Evolutionary conservation across 164 flowering plant genomes (phyloP).

Genomic region (Magnolia sinica): DNA sequence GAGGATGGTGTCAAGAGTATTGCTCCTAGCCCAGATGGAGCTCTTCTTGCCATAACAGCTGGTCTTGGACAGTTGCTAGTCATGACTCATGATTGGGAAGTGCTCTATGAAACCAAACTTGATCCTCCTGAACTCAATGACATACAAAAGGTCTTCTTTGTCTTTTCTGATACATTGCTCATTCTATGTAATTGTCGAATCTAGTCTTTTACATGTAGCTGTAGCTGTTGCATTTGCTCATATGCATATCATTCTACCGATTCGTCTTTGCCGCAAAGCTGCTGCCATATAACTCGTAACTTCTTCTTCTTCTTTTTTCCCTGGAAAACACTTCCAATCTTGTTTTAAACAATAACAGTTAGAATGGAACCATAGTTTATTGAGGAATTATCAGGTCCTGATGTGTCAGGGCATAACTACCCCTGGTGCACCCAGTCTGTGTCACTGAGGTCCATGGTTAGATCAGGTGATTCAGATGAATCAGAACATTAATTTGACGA

Average conservation of each 20-base stretch:
- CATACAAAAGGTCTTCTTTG: constrained; percentile 48
- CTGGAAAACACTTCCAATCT: no score
- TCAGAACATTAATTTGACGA: not conserved
- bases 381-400: no score
- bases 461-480: not conserved
- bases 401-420: no score
- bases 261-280: not conserved
- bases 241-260: not conserved
- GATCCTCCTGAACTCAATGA: constrained; percentile 51
- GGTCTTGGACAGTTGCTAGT: constrained; percentile 77
- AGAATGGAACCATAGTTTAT: no score
- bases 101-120: constrained; percentile 66
- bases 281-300: not conserved
- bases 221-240: not conserved
- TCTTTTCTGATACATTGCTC: not conserved
- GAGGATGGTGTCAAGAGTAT: constrained; percentile 85
- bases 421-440: no score
- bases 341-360: no score
- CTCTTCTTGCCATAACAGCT: constrained; percentile 66
- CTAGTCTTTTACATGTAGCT: not conserved
- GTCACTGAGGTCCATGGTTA: not conserved
- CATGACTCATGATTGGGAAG: constrained; percentile 96
- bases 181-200: not conserved
- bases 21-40: constrained; percentile 96
- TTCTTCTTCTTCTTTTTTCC: no score